Conservation (phyloP, 2,329 filamentous ascomycete species). For the Ophiocordyceps camponoti-leonardi region DNA sequence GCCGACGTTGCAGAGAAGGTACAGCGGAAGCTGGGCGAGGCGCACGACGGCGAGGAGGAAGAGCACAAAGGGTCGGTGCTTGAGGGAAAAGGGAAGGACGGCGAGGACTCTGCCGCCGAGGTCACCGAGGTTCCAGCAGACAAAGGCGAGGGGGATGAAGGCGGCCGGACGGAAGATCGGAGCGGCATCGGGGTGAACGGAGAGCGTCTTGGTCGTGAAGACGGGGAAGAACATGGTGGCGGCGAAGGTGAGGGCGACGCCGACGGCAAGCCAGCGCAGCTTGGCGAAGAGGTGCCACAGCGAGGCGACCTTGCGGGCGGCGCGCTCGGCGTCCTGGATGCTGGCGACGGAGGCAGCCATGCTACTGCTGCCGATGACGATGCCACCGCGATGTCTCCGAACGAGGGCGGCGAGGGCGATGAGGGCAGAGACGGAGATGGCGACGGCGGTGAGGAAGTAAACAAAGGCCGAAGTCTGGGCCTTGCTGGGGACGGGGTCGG, state of each 20-base stretch:
- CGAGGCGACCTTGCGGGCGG: conserved; percentile 29
- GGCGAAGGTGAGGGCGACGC: conserved; percentile 65
- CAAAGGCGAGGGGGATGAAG: conserved; percentile 81
- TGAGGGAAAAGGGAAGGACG: conserved; percentile 36
- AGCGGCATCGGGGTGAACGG: conserved; percentile 22
- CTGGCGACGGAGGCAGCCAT: conserved; percentile 32
- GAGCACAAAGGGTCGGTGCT: conserved; percentile 45
- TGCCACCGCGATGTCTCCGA: conserved; percentile 36
- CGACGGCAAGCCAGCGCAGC: conserved; percentile 59
- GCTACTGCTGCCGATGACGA: conserved; percentile 28
- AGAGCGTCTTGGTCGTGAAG: conserved; percentile 54
- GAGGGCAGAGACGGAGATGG: conserved; percentile 53
- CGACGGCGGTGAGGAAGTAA: conserved; percentile 80
- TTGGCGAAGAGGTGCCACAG: conserved; percentile 56
- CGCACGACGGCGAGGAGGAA: conserved; percentile 52
- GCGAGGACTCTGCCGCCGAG: conserved; percentile 58
- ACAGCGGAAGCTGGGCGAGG: conserved; percentile 61
- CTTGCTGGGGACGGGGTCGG: conserved; percentile 5
- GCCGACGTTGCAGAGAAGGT: conserved; percentile 75
- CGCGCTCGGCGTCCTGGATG: conserved; percentile 34
- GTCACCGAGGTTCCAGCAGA: conserved; percentile 89
- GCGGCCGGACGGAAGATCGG: conserved; percentile 52
- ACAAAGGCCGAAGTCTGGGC: conserved; percentile 52
- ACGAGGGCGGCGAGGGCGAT: conserved; percentile 60
- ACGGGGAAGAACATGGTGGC: conserved; percentile 93